These are phyloP conservation scores for Deinandra increscens DNA, from an alignment of 129 eudicot genomes.

Conservation along the genomic window DNA sequence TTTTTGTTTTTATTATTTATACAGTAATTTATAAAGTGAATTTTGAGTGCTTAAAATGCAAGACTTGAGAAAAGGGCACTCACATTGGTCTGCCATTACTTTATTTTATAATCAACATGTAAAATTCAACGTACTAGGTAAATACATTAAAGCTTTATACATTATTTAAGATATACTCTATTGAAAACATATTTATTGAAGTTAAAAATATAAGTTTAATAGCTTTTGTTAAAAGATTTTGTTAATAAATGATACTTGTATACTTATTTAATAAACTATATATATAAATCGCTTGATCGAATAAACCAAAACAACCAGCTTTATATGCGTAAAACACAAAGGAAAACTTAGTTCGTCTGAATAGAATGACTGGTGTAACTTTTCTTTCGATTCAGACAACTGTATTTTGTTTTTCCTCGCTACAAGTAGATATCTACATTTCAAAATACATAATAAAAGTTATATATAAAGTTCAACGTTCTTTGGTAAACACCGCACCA, in stretches of 20 bases:
- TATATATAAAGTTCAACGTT: too few relatives aligned
- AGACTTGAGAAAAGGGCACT: slow-evolving; percentile 45
- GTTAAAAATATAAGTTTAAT: background rate
- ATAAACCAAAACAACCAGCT: too few relatives aligned
- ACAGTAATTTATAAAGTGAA: slow-evolving; percentile 22
- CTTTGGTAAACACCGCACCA: too few relatives aligned
- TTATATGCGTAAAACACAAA: too few relatives aligned
- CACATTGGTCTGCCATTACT: slow-evolving; percentile 46
- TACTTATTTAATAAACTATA: background rate
- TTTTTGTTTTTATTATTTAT: background rate
- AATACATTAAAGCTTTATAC: slow-evolving; percentile 17
- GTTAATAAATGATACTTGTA: background rate
- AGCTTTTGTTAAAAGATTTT: background rate
- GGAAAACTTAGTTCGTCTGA: too few relatives aligned
- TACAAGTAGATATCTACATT: too few relatives aligned
- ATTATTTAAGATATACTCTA: slow-evolving; percentile 11
- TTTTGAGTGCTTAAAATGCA: slow-evolving; percentile 43
- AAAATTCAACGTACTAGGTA: slow-evolving; percentile 24
- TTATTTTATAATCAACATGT: slow-evolving; percentile 21
- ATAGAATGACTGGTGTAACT: too few relatives aligned
- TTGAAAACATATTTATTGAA: background rate
- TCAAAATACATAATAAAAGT: too few relatives aligned
- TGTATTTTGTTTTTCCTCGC: too few relatives aligned
- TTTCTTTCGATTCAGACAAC: too few relatives aligned
- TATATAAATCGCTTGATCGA: too few relatives aligned